Percentiles rank a stretch among this genome's conserved stretches.
Conservation (phyloP, 2,329 filamentous ascomycete species). For the Paramyrothecium roridum region DNA sequence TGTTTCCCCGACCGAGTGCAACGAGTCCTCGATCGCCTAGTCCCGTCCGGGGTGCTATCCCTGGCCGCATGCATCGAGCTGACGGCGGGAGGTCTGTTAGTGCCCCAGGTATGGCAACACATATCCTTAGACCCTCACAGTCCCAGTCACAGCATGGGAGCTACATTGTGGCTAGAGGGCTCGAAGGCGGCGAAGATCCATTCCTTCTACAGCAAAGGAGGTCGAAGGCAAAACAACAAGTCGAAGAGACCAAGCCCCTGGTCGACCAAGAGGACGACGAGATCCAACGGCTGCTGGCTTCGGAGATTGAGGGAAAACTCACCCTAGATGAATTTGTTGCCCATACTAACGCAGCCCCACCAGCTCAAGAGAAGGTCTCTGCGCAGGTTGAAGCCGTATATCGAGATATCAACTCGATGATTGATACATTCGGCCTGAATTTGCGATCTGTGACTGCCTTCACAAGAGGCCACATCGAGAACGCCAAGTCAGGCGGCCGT, state of each 20-base stretch:
- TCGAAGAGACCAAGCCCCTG: conserved; percentile 54
- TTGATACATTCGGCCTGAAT: conserved; percentile 88
- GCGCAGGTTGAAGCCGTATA: conserved; percentile 67
- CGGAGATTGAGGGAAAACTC: conserved; percentile 58
- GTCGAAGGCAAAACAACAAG: conserved; percentile 51
- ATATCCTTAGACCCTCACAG: conserved; percentile 42
- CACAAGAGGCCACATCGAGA: conserved; percentile 63
- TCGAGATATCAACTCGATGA: conserved; percentile 87
- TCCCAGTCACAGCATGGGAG: conserved; percentile 31
- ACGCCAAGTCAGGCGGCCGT: conserved; percentile 50
- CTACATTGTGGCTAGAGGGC: conserved; percentile 26
- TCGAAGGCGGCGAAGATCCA: conserved; percentile 37
- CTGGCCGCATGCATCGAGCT: conserved; percentile 43
- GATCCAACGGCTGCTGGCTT: conserved; percentile 59
- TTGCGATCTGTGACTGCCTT: conserved; percentile 63
- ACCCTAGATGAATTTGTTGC: conserved; percentile 67
- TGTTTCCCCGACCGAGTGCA: conserved; percentile 51
- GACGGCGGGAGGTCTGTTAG: conserved; percentile 57
- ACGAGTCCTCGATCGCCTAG: conserved; percentile 71
- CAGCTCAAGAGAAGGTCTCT: conserved; percentile 55
- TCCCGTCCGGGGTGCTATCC: conserved; percentile 59
- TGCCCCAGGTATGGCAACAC: conserved; percentile 56
- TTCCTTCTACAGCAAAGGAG: conserved; percentile 49
- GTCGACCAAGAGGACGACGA: conserved; percentile 69
- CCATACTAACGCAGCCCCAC: conserved; percentile 50